A percentile compares a stretch with the other conserved stretches of the same genome.
phyloP scores from a whole-genome alignment of 164 flowering plant genomes.

The Berberis thunbergii region DNA sequence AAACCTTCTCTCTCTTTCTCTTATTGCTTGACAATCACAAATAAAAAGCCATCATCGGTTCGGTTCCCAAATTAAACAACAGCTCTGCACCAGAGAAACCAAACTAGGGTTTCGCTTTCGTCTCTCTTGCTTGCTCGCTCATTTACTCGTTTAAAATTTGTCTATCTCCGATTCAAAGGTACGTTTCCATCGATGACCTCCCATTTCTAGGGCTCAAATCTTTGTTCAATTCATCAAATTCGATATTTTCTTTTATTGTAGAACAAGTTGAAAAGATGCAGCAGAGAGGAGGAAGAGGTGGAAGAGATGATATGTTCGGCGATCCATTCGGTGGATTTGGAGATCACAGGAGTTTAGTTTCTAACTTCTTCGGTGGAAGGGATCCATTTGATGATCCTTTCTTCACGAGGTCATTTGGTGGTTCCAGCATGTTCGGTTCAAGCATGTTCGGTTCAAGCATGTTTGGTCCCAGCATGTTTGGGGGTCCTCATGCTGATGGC shows the following conservation, averaged over 20 bases:
- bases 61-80: too few relatives aligned
- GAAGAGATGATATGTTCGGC: neutral
- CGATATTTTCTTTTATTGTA: neutral
- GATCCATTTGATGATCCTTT: conserved; percentile 89
- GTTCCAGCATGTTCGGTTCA: conserved; percentile 24
- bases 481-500: conserved; percentile 9
- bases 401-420: conserved; percentile 52
- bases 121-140: too few relatives aligned
- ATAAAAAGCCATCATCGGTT: too few relatives aligned
- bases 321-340: conserved; percentile 6
- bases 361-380: conserved; percentile 64
- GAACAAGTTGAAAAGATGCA: neutral
- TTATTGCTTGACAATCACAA: too few relatives aligned
- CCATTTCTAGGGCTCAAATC: too few relatives aligned
- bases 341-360: conserved; percentile 27
- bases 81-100: too few relatives aligned
- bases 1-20: too few relatives aligned
- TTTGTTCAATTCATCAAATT: too few relatives aligned
- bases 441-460: conserved; percentile 19
- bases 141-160: too few relatives aligned
- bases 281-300: neutral
- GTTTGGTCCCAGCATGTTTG: conserved; percentile 12
- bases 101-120: too few relatives aligned
- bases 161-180: too few relatives aligned
- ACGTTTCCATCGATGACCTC: too few relatives aligned